Evolutionary conservation across 106 monocot species (phyloP), one percentile per base, ranked within the genome.

Genomic region (Vanilla planifolia): DNA sequence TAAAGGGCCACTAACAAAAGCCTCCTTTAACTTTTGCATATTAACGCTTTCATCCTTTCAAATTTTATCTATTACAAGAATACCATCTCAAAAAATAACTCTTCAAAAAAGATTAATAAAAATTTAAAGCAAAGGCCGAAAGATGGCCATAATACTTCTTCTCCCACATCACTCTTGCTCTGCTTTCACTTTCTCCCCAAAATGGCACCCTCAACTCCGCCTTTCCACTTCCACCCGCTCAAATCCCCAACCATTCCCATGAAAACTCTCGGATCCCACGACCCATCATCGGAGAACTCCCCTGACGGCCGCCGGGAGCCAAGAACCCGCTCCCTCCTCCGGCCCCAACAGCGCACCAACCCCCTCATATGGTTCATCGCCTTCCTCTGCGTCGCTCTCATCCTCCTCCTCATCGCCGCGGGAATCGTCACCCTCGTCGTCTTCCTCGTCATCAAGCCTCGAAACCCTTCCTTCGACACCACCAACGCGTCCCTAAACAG

Each of bases 381-480:
- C 6, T 60, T 76, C 30, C 42, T 88, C 28, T 90, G 90, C 69
- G 57, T 87, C 71, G 33, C 84, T 61, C 81, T 96, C 75, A 84
- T 70, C 81, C 42, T 91, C 40, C 56, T 85, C 48, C 68, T 96
- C 52, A 96, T 96, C 69, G 55, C 82, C 52, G 62, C 81, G 14
- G 87, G 86, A 30, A 21, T 81, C 33, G 15, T 81, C 68, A 84
- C 61, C 56, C 80, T 96, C 73, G 40, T 96, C 60, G 25, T 96
- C 41, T 91, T 91, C 87, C 70, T 96, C 13, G 71, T 73, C 40
- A 71, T 96, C 71, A 90, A 86, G 43, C 96, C 96, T 1, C 36
- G 61, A 8, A 48, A 58, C 69, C 96, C 96, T 1, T 25, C 27
- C 8, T 87, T 91, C 66, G 84, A 96, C 27, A 70, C 71, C 40